Evolutionary conservation across 2,329 filamentous ascomycete species (phyloP), one percentile per base, ranked within the genome.

Genomic region (Diaporthe batatas): DNA sequence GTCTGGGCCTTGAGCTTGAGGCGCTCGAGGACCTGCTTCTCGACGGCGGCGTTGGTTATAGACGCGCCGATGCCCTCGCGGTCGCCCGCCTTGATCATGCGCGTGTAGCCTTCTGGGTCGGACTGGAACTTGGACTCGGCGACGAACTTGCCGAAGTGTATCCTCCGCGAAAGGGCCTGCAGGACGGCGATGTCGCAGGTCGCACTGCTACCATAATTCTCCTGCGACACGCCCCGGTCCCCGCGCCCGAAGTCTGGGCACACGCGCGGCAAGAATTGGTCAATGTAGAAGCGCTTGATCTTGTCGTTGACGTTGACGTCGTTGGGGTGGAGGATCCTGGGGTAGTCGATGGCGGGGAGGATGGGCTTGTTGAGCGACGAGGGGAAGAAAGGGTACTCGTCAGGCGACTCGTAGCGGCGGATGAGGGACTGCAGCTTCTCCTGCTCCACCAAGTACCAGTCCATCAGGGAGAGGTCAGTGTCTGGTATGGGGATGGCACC

Each of bases 61-160:
- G 95, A 95, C 42, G 91, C 92, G 79, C 92, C 95, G 77, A 99
- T 96, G 2, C 92, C 96, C 71, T 91, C 86, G 7, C 93, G 88
- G 82, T 99, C 95, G 75, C 87, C 91, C 1, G 91, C 92, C 82
- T 92, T 91, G 84, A 99, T 98, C 83, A 98, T 83, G 75, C 86
- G 87, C 7, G 93, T 95, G 81, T 96, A 99, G 75, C 86, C 89
- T 78, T 95, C 94, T 39, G 91, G 89, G 77, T 98, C 94, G 59
- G 93, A 92, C 78, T 90, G 89, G 84, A 98, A 99, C 85, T 99
- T 99, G 73, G 92, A 92, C 87, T 99, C 96, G 55, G 96, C 96
- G 11, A 99, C 96, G 79, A 98, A 98, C 85, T 98, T 99, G 77
- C 96, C 96, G 84, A 98, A 99, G 83, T 99, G 96, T 77, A 99